Evolutionary conservation across 2,329 filamentous ascomycete genomes (phyloP).

Genomic region (Aspergillus vadensis): DNA sequence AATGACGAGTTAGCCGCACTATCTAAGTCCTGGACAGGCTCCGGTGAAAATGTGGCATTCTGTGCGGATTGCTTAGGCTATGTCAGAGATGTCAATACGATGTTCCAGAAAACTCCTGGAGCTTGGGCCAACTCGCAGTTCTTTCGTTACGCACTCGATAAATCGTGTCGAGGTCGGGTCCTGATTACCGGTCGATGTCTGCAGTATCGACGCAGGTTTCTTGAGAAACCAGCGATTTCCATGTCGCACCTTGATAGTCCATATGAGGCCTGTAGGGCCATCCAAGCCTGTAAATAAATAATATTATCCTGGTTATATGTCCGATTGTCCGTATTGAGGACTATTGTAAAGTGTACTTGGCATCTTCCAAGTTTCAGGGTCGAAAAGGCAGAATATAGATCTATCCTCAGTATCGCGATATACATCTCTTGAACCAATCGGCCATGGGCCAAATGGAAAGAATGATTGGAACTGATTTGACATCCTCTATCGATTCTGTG

Average conservation of each 20-base stretch:
- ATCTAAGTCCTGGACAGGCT: not conserved
- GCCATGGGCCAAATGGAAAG: too few species aligned
- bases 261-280: conserved; percentile 16
- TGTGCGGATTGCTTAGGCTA: conserved; percentile 22
- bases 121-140: conserved; percentile 17
- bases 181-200: conserved; percentile 13
- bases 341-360: too few species aligned
- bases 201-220: conserved; percentile 17
- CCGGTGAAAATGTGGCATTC: conserved; percentile 1
- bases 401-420: too few species aligned
- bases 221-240: conserved; percentile 11
- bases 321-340: too few species aligned
- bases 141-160: conserved; percentile 18
- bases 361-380: too few species aligned
- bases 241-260: conserved; percentile 16
- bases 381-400: too few species aligned
- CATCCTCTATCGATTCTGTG: too few species aligned
- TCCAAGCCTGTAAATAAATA: conserved; percentile 8
- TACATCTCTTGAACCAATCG: too few species aligned
- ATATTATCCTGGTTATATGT: too few species aligned
- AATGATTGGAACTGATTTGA: too few species aligned
- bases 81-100: conserved; percentile 13
- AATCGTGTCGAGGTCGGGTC: conserved; percentile 17
- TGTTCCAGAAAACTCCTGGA: conserved; percentile 9
- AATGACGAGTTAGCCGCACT: not conserved